These are phyloP conservation scores for Sarocladium oryzae DNA, from an alignment of 2,329 filamentous ascomycete species.

Conservation along the genomic window DNA sequence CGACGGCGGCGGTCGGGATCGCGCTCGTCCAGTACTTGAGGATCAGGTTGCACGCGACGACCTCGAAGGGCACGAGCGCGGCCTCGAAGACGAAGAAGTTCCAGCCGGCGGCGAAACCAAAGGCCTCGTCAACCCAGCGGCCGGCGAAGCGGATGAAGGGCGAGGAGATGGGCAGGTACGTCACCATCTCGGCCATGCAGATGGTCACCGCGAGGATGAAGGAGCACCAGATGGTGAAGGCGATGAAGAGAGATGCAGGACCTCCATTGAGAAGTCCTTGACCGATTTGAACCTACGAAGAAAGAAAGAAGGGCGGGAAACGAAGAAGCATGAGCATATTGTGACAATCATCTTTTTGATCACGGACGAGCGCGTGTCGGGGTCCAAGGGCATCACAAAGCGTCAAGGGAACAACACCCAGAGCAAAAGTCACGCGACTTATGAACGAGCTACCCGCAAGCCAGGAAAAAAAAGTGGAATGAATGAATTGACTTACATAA, in stretches of 20 bases:
- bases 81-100: conserved; percentile 70
- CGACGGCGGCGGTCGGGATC: conserved; percentile 54
- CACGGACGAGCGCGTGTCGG: too few relatives aligned
- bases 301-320: conserved; percentile 11
- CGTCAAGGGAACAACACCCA: too few relatives aligned
- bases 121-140: conserved; percentile 67
- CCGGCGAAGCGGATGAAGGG: conserved; percentile 75
- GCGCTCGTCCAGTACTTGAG: conserved; percentile 57
- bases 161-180: conserved; percentile 68
- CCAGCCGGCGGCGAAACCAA: conserved; percentile 67
- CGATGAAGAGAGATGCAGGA: conserved; percentile 50
- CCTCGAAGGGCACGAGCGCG: conserved; percentile 59
- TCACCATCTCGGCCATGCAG: conserved; percentile 69
- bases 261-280: conserved; percentile 51
- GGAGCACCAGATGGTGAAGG: conserved; percentile 55
- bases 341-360: background rate
- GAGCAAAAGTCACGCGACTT: background rate
- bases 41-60: conserved; percentile 58
- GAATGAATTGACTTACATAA: conserved; percentile 33
- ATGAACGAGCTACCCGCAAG: background rate
- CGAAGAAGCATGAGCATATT: conserved; percentile 12
- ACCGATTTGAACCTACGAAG: conserved; percentile 46
- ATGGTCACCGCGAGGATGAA: conserved; percentile 55
- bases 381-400: too few relatives aligned
- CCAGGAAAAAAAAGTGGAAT: too few relatives aligned